A percentile compares a stretch with the other conserved stretches of the same genome.
These are phyloP conservation scores for Boeremia lycopersici DNA, from an alignment of 2,329 filamentous ascomycete species.

Conservation along the genomic window DNA sequence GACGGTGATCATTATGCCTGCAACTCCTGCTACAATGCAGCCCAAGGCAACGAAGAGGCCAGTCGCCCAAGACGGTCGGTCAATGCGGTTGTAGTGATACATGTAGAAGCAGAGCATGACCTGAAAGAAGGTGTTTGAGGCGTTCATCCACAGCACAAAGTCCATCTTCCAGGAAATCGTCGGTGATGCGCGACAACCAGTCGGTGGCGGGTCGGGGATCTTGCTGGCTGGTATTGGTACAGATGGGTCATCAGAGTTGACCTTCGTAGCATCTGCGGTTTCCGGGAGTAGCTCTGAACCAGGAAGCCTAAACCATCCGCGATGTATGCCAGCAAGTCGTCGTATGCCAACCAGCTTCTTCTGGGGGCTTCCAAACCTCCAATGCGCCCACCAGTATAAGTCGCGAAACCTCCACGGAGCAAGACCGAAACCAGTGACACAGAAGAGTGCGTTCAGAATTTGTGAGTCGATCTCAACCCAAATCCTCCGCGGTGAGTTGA, in stretches of 20 bases:
- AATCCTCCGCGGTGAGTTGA: slow-evolving; percentile 75
- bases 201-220: slow-evolving; percentile 71
- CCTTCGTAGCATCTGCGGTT: slow-evolving; percentile 27
- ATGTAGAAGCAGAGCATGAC: slow-evolving; percentile 76
- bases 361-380: slow-evolving; percentile 58
- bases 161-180: slow-evolving; percentile 78
- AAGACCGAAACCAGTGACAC: slow-evolving; percentile 82
- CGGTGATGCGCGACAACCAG: slow-evolving; percentile 70
- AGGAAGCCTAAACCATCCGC: slow-evolving; percentile 74
- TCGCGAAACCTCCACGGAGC: slow-evolving; percentile 86
- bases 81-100: slow-evolving; percentile 77
- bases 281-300: slow-evolving; percentile 63
- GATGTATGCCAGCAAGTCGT: slow-evolving; percentile 74
- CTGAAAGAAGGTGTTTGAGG: slow-evolving; percentile 81
- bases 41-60: slow-evolving; percentile 79
- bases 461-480: slow-evolving; percentile 89
- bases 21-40: slow-evolving; percentile 70
- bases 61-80: slow-evolving; percentile 79
- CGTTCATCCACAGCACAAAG: slow-evolving; percentile 77
- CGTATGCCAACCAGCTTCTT: slow-evolving; percentile 61
- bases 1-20: slow-evolving; percentile 71
- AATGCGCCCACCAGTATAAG: slow-evolving; percentile 65
- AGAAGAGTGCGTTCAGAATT: slow-evolving; percentile 83
- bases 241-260: slow-evolving; percentile 49
- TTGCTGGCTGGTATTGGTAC: slow-evolving; percentile 69